Evolutionary conservation across 805 yeast genomes (phyloP).

Genomic region (Kazachstania viticola): DNA sequence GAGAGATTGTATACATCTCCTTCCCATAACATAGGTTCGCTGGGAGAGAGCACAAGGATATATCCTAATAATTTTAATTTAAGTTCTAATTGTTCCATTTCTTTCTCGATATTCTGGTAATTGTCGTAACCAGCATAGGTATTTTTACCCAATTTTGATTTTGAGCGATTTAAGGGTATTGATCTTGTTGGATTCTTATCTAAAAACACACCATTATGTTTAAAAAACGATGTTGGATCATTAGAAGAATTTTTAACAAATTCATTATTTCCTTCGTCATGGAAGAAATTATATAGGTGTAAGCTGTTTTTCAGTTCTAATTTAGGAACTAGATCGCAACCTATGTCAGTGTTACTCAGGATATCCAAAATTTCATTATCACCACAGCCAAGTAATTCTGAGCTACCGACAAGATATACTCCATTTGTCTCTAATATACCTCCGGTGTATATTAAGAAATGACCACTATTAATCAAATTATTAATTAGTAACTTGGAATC

Average conservation of each 20-base stretch:
- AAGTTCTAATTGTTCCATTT: constrained; percentile 16
- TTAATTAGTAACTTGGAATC: constrained; percentile 43
- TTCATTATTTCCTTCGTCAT: no score
- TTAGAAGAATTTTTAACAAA: constrained; percentile 12
- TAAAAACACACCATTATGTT: background rate
- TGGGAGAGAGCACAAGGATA: constrained; percentile 61
- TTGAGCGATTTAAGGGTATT: background rate
- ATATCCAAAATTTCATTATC: constrained; percentile 34
- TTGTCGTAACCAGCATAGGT: constrained; percentile 13
- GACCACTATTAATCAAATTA: constrained; percentile 51
- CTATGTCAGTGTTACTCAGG: constrained; percentile 37
- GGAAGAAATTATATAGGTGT: constrained; percentile 17
- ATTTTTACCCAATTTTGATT: no score
- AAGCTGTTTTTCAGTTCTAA: constrained; percentile 22
- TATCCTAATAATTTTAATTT: constrained; percentile 38
- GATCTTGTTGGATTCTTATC: background rate
- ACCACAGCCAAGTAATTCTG: constrained; percentile 28
- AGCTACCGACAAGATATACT: constrained; percentile 67
- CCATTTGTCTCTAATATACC: constrained; percentile 59
- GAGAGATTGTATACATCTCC: constrained; percentile 55
- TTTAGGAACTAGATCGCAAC: constrained; percentile 34
- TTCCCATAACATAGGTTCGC: constrained; percentile 84
- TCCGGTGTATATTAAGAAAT: constrained; percentile 67
- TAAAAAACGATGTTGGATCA: constrained; percentile 1
- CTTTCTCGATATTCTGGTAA: constrained; percentile 23